phyloP scores from a whole-genome alignment of 139 green algal species.

The Spirogloea muscicola region DNA sequence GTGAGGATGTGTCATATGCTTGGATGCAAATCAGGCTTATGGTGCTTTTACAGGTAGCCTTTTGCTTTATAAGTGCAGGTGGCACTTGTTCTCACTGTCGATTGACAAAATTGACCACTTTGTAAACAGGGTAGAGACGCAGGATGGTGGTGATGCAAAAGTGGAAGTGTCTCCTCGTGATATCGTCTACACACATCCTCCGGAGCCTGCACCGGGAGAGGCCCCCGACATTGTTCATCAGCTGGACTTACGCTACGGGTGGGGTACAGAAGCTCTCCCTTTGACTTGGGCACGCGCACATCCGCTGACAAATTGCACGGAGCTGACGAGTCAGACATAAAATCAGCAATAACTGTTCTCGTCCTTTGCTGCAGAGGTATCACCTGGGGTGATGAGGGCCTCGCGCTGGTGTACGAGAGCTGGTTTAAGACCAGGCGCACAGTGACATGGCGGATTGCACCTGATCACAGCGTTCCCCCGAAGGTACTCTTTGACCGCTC shows the following conservation, averaged over 20 bases:
- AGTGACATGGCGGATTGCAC: slow-evolving; percentile 38
- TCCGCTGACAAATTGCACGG: too few species aligned
- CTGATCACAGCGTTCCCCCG: not conserved
- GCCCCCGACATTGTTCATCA: slow-evolving; percentile 11
- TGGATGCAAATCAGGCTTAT: too few species aligned
- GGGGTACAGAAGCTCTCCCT: too few species aligned
- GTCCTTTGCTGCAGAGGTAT: slow-evolving; percentile 58
- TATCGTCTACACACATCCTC: slow-evolving; percentile 78
- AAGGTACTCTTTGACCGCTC: slow-evolving; percentile 45
- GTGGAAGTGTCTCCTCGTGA: slow-evolving; percentile 84
- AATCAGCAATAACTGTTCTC: not conserved
- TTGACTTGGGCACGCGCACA: too few species aligned
- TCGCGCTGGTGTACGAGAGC: slow-evolving; percentile 88
- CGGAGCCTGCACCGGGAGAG: slow-evolving; percentile 46
- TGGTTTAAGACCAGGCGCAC: slow-evolving; percentile 52
- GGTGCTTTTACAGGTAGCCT: too few species aligned
- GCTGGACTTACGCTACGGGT: slow-evolving; percentile 58
- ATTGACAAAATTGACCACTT: not conserved
- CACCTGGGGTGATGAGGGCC: slow-evolving; percentile 72
- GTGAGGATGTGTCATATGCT: too few species aligned
- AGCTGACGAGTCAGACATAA: too few species aligned
- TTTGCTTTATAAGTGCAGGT: too few species aligned
- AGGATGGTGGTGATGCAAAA: slow-evolving; percentile 74
- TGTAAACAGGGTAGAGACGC: slow-evolving; percentile 67
- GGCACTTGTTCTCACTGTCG: too few species aligned